Base-by-base conservation (phyloP, 192 early-diverging fungal species). In the Chytriomyces confervae region DNA sequence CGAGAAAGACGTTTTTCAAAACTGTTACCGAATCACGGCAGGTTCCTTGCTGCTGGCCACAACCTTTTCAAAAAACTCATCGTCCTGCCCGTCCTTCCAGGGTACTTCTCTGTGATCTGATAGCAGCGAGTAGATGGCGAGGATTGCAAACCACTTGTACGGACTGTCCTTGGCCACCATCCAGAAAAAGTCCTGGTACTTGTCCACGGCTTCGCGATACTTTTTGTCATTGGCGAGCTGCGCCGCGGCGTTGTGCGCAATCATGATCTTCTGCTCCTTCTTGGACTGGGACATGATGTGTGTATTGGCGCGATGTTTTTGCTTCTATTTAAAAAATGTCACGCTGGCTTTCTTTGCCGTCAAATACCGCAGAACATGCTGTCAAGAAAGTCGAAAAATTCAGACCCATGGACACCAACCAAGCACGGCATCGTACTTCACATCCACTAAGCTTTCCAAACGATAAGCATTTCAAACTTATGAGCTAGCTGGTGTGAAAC, bases 261-360 rank as follows among this genome's bases (percentile, higher is more conserved):
- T 13, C 13, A 57, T n/a, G 53, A 57, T 57, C 53, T 57, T 57
- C 53, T 57, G 53, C 16, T 57, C 53, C 53, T 57, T 57, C 53
- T 57, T 57, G 3, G 36, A 36, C 36, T 36, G 36, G 36, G 36
- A 36, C 36, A 36, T 36, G 36, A 4, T 36, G 36, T 36, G 36
- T 36, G 36, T 36, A 1, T 36, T 36, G 36, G 36, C 2, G 36
- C 36, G 4, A 36, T 36, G 36, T 36, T 36, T 36, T 36, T 36
- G 36, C 36, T 36, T 36, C 36, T 36, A 36, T 36, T 36, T 36
- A 1, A 36, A 36, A 36, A 36, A 36, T 36, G 36, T 36, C 36
- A 36, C 36, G 36, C 36, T 36, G 0, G 36, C 36, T 2, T 36
- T 36, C 36, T 36, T 36, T 36, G 36, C 1, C 36, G 36, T 36